These are phyloP conservation scores for Alternaria conjuncta DNA, from an alignment of 2,329 filamentous ascomycete genomes.

Conservation along the genomic window DNA sequence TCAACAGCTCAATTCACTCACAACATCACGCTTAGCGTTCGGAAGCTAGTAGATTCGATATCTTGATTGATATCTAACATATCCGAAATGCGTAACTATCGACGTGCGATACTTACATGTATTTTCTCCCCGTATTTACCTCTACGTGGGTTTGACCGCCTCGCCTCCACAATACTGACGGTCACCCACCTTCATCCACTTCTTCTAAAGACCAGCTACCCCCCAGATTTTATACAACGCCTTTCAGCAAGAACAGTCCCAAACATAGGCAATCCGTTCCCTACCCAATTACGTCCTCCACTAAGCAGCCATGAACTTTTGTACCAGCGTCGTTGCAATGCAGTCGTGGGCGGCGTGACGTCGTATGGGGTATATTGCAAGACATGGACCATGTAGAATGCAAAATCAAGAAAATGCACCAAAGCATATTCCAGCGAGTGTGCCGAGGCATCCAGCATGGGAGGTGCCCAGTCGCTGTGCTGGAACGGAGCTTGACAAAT, in stretches of 20 bases:
- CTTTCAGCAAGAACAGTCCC: slow-evolving; percentile 1
- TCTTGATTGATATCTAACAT: slow-evolving; percentile 13
- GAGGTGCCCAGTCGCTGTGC: slow-evolving; percentile 9
- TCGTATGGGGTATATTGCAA: slow-evolving; percentile 37
- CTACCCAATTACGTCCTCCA: slow-evolving; percentile 18
- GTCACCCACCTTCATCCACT: not conserved
- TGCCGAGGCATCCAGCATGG: slow-evolving; percentile 23
- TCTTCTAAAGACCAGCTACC: not conserved
- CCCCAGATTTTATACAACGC: slow-evolving; percentile 1
- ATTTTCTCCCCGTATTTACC: slow-evolving; percentile 4
- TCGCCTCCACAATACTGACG: not conserved
- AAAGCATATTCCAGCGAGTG: slow-evolving; percentile 11
- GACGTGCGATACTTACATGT: slow-evolving; percentile 11
- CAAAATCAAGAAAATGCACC: not conserved
- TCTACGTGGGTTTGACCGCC: not conserved
- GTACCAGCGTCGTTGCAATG: slow-evolving; percentile 24
- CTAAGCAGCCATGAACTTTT: slow-evolving; percentile 17
- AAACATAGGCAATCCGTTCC: not conserved
- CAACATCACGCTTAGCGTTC: not conserved
- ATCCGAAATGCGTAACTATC: slow-evolving; percentile 22
- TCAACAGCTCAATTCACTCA: not conserved
- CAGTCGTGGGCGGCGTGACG: slow-evolving; percentile 34
- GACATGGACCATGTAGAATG: slow-evolving; percentile 11
- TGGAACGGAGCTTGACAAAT: slow-evolving; percentile 9
- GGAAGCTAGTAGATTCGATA: not conserved